Base-by-base conservation (phyloP, 2,329 filamentous ascomycete species). In the Thermothelomyces thermophilus region DNA sequence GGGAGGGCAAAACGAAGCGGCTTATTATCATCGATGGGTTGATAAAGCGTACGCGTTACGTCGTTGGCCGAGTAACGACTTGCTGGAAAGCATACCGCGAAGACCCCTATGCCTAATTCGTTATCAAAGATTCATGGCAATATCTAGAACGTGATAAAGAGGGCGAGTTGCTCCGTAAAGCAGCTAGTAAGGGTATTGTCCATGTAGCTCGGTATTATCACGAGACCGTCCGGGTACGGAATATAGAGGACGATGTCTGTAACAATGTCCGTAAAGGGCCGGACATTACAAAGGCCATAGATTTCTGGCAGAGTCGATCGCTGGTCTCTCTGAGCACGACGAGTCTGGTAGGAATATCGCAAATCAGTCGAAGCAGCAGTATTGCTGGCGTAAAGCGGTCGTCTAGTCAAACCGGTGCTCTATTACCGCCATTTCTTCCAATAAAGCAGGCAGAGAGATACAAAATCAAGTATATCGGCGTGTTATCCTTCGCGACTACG, bases 181-280 rank as follows among this genome's bases (percentile, higher is more conserved):
- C 24, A 9, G 19, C 22, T 16, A 2, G 6, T 17, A 41, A 30
- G n/a, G 39, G 39, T 17, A 24, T 30, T 3, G 47, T 64, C 1
- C 69, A 73, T 41, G 60, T 74, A 16, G 66, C 68, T 26, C 61
- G 66, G 48, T 67, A 74, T 51, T 73, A 71, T 14, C 30, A 31
- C 30, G 30, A 31, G 30, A 31, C 30, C 14, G 30, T 31, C 9
- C 14, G 9, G 9, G 30, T 14, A 9, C 30, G 30, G 9, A 14
- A 14, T 14, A 14, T 10, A 31, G 14, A 10, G 9, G 30, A 31
- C 30, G 30, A 31, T 31, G 14, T 31, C 30, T 14, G 14, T 10
- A 9, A 31, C 30, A 31, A 31, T 14, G 3, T 31, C 30, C 30
- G 30, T 10, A 9, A 14, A 14, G 30, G 30, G 9, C 30, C 14